Conservation (phyloP, 345 rosid genomes). For the Ailanthus altissimus region DNA sequence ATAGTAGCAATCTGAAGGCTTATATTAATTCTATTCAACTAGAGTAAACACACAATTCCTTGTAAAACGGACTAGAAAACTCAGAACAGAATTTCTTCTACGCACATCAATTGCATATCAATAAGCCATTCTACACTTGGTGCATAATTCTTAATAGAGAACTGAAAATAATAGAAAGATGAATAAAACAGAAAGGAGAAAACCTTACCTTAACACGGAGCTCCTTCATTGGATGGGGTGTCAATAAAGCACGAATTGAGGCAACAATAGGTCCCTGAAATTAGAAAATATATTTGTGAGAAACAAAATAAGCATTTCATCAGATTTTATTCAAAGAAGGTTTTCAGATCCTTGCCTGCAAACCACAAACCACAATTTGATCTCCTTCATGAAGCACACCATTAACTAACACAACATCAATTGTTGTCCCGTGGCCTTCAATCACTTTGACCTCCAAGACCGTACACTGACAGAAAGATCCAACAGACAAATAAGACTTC, state of each 20-base stretch:
- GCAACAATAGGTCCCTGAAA: slow-evolving; percentile 89
- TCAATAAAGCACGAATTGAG: slow-evolving; percentile 77
- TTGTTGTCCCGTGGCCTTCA: slow-evolving; percentile 95
- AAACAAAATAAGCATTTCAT: slow-evolving; percentile 11
- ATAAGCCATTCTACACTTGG: background rate
- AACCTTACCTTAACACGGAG: slow-evolving; percentile 77
- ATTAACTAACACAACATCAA: slow-evolving; percentile 90
- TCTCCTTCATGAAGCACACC: slow-evolving; percentile 94
- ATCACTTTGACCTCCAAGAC: slow-evolving; percentile 95
- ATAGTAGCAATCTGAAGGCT: background rate
- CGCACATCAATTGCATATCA: background rate
- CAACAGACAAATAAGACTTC: slow-evolving; percentile 30
- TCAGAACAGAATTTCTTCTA: background rate
- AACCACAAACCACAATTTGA: slow-evolving; percentile 92
- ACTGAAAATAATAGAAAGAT: background rate
- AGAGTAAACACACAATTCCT: background rate
- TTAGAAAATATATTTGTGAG: slow-evolving; percentile 25
- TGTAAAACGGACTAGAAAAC: background rate
- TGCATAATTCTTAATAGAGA: background rate
- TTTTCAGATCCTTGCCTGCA: slow-evolving; percentile 63
- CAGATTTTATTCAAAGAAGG: slow-evolving; percentile 4
- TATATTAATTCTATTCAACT: background rate
- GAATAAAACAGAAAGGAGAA: background rate
- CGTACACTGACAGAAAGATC: slow-evolving; percentile 66
- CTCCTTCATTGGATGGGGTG: slow-evolving; percentile 99